These are phyloP conservation scores for Lophiostoma macrostomum DNA, from an alignment of 495 filamentous ascomycete genomes.

Conservation along the genomic window DNA sequence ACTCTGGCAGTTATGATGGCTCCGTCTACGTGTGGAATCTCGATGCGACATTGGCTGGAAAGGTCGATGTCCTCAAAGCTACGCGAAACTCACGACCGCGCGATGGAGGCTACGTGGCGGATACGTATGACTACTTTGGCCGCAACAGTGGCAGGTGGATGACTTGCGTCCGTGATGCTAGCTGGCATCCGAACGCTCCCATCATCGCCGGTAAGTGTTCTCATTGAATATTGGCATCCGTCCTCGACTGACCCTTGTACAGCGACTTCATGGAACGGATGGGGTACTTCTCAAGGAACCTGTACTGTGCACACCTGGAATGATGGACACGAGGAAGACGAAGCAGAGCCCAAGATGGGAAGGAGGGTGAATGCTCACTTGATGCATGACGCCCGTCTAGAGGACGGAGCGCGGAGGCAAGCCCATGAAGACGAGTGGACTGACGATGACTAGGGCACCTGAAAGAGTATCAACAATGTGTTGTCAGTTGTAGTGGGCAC, in stretches of 20 bases:
- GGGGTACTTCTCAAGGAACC: constrained; percentile 64
- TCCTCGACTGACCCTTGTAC: constrained; percentile 8
- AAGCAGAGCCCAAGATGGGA: constrained; percentile 61
- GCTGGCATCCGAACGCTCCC: constrained; percentile 91
- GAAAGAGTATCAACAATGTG: too few species aligned
- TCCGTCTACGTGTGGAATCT: constrained; percentile 89
- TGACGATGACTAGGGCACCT: too few species aligned
- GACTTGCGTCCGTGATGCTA: constrained; percentile 87
- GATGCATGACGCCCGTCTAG: constrained; percentile 35
- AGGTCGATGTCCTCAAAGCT: constrained; percentile 70
- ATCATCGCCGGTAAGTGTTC: constrained; percentile 72
- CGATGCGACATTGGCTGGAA: constrained; percentile 81
- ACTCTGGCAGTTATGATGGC: constrained; percentile 84
- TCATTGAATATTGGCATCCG: neutral
- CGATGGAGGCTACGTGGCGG: constrained; percentile 40
- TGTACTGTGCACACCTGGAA: constrained; percentile 77
- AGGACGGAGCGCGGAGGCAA: constrained; percentile 2
- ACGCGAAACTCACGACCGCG: constrained; percentile 60
- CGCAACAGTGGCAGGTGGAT: constrained; percentile 54
- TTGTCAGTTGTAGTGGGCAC: too few species aligned
- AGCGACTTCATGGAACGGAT: constrained; percentile 82
- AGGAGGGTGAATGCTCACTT: constrained; percentile 53
- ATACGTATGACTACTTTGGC: constrained; percentile 36
- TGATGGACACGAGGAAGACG: constrained; percentile 59
- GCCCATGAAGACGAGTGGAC: constrained; percentile 28